Evolutionary conservation across 2,329 filamentous ascomycete species (phyloP), one percentile per base, ranked within the genome.

Genomic region (Aspergillus versicolor): DNA sequence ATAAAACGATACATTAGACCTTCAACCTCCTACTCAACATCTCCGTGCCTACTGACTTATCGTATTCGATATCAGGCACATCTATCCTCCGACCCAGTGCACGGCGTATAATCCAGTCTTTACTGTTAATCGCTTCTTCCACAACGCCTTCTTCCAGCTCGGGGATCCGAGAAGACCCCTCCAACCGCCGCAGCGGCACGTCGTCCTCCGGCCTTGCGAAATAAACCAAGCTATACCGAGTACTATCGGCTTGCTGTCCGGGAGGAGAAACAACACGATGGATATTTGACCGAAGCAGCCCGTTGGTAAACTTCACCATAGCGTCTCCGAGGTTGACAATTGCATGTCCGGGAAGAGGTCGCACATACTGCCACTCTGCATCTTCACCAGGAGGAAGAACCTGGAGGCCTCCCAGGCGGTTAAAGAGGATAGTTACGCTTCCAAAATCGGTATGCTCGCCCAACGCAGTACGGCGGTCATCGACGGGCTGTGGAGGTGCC

Each of bases 361-460:
- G 73, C 0, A 85, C 81, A 60, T 81, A 85, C 15, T 73, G 70
- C 82, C 82, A 85, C 27, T 75, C 67, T 9, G 70, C 70, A 52
- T 73, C 71, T 4, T 63, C 61, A 0, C 69, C 69, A 0, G 80
- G 80, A 0, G 78, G 75, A 3, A 80, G 71, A 3, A 84, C 78
- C 63, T 84, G 82, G 7, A 85, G 71, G 0, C 82, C 82, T 0
- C 82, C 82, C 2, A 84, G 67, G 0, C 80, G 75, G 67, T 84
- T 85, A 68, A 84, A 83, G 2, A 85, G 74, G 5, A 85, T 69
- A 0, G 83, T 85, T 5, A 85, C 73, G 51, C 74, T 79, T 45
- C 82, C 82, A 60, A 84, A 84, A 61, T 85, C 83, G 2, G 82
- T 84, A 64, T 85, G 83, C 55, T 81, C 80, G 21, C 79, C 79